A percentile compares a stretch with the other conserved stretches of the same genome.
phyloP scores from a whole-genome alignment of 805 yeast genomes.

The Sungouiella thailandica region DNA sequence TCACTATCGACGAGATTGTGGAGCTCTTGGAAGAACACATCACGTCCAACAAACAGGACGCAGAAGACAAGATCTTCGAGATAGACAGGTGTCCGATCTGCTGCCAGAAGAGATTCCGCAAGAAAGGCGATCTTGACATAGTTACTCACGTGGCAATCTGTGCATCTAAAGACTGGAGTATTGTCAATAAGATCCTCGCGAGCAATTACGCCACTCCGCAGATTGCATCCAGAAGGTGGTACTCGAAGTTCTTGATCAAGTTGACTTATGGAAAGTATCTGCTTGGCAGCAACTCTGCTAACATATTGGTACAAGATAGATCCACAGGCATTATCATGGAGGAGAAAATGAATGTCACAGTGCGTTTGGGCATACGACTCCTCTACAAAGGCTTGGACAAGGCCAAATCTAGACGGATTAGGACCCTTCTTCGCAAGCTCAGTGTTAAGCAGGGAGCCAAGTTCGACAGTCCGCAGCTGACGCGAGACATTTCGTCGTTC shows the following conservation, averaged over 20 bases:
- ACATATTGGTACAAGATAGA: constrained; percentile 90
- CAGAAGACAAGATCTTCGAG: constrained; percentile 43
- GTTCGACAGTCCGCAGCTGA: constrained; percentile 70
- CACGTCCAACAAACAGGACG: constrained; percentile 10
- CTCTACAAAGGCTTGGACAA: constrained; percentile 70
- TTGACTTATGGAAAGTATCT: constrained; percentile 84
- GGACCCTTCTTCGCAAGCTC: constrained; percentile 55
- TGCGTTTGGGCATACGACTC: constrained; percentile 80
- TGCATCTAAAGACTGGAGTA: constrained; percentile 70
- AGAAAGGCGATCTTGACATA: constrained; percentile 57
- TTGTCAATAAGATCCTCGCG: constrained; percentile 57
- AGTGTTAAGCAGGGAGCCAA: constrained; percentile 80
- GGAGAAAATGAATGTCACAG: constrained; percentile 87
- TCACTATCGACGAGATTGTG: constrained; percentile 42
- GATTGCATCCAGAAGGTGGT: constrained; percentile 87
- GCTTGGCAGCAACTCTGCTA: constrained; percentile 83
- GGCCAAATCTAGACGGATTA: constrained; percentile 55
- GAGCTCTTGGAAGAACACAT: constrained; percentile 43
- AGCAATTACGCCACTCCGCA: constrained; percentile 72
- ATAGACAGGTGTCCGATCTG: constrained; percentile 81
- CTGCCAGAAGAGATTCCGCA: constrained; percentile 49
- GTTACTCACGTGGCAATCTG: constrained; percentile 88
- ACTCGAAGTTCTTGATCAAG: constrained; percentile 73
- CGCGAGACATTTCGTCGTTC: constrained; percentile 65
- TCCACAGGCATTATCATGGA: constrained; percentile 84